Evolutionary conservation across 306 rosid species (phyloP).

Genomic region (Bauhinia variegata): DNA sequence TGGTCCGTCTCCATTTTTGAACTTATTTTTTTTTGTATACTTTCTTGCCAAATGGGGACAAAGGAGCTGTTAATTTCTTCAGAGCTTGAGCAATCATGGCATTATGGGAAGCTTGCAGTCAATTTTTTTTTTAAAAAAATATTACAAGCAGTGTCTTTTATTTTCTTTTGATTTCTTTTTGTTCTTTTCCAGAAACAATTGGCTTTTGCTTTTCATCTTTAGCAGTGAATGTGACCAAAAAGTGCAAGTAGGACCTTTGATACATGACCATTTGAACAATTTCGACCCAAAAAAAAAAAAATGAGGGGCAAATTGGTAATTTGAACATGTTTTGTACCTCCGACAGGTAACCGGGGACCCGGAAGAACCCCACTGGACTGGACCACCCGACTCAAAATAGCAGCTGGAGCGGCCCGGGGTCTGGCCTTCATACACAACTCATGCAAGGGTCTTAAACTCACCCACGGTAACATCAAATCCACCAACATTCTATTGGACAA

Average conservation of each 20-base stretch:
- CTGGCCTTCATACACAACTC: slow-evolving; percentile 75
- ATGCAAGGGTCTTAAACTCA: slow-evolving; percentile 57
- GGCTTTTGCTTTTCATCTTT: slow-evolving; percentile 31
- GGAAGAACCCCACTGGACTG: slow-evolving; percentile 91
- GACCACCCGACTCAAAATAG: slow-evolving; percentile 82
- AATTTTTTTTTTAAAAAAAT: neutral
- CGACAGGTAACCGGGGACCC: slow-evolving; percentile 85
- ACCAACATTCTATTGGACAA: slow-evolving; percentile 73
- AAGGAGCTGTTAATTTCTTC: slow-evolving; percentile 6
- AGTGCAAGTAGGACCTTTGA: neutral
- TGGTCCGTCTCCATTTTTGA: neutral
- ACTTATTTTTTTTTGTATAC: slow-evolving; percentile 20
- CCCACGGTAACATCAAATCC: slow-evolving; percentile 87
- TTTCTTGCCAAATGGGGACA: slow-evolving; percentile 1
- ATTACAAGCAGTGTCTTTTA: slow-evolving; percentile 23
- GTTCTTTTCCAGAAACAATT: slow-evolving; percentile 43
- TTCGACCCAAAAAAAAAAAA: neutral
- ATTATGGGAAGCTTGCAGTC: too few species aligned
- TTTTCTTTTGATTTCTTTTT: slow-evolving; percentile 35
- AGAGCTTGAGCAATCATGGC: too few species aligned
- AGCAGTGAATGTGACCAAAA: slow-evolving; percentile 35
- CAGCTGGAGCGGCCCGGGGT: slow-evolving; percentile 81
- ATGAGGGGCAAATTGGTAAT: slow-evolving; percentile 28
- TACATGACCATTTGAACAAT: neutral
- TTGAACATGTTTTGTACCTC: neutral